Base-by-base conservation (phyloP, 2,329 filamentous ascomycete species). In the Anthostomella pinea region DNA sequence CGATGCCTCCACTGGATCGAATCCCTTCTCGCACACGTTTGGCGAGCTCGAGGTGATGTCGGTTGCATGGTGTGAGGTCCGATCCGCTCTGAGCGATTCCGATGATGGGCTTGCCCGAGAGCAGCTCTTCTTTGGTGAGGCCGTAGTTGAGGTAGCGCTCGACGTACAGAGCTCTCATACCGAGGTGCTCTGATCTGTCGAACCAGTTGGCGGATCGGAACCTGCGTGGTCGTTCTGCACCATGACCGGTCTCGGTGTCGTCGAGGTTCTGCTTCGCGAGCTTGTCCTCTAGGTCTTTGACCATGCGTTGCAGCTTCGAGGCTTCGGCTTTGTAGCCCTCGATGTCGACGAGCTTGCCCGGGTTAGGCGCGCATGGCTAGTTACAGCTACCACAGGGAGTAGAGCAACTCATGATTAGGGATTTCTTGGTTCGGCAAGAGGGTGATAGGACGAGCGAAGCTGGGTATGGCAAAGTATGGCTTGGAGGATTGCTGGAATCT, bases 11-110 rank as follows among this genome's bases (percentile, higher is more conserved):
- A 2, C 69, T 68, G 0, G 64, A 59, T 8, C 67, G 61, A 46
- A 74, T 73, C 1, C 70, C 70, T 40, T 73, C 70, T 2, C 69
- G 63, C 3, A 73, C 69, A 5, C 70, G 60, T 52, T 73, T 72
- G 5, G 66, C 66, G 19, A 73, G 57, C 38, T 71, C 64, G 26
- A 72, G 46, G 46, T 73, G 70, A 49, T 73, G 63, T 7, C 67
- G 63, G 49, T 74, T 74, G 49, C 70, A 74, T 1, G 70, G 70
- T 1, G 69, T 59, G 21, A 74, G 51, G 44, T 74, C 70, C 4
- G 69, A 73, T 4, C 70, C 70, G 0, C 69, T 68, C 56, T 74
- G 70, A 1, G 69, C 70, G 40, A 73, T 74, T 26, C 70, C 70
- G 43, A 74, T 70, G 44, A 73, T 68, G 14, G 70, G 70, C 45